phyloP scores from a whole-genome alignment of 1,139 yeast species.

The Pichiaceae sp. region DNA sequence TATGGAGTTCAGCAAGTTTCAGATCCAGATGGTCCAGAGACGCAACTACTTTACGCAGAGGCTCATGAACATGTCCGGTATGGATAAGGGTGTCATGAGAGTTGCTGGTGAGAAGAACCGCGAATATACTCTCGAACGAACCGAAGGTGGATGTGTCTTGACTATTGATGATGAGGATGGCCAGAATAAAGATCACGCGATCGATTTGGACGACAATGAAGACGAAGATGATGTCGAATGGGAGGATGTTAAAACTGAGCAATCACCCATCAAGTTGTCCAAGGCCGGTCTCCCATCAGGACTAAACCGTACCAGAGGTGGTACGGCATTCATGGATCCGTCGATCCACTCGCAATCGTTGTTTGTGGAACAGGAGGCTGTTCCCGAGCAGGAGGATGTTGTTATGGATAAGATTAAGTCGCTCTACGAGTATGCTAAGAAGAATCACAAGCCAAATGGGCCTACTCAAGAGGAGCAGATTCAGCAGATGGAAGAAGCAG shows the following conservation, averaged over 20 bases:
- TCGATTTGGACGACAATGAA: conserved; percentile 22
- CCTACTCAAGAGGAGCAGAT: conserved; percentile 9
- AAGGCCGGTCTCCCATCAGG: conserved; percentile 1
- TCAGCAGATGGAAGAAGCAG: conserved; percentile 22
- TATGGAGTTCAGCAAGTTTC: conserved; percentile 87
- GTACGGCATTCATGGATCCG: conserved; percentile 14
- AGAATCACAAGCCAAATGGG: conserved; percentile 7
- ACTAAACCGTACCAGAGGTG: not conserved
- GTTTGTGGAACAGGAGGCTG: conserved; percentile 10
- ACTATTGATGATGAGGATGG: conserved; percentile 37
- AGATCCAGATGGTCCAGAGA: conserved; percentile 85
- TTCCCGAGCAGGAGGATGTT: conserved; percentile 8
- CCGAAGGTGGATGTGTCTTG: conserved; percentile 82
- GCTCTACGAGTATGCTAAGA: conserved; percentile 22
- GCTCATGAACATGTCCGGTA: conserved; percentile 76
- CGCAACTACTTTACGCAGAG: conserved; percentile 85
- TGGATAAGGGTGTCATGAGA: conserved; percentile 58
- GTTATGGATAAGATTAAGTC: conserved; percentile 21
- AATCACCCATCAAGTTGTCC: not conserved
- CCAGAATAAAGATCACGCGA: conserved; percentile 27
- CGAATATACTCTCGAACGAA: conserved; percentile 67
- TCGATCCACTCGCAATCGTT: conserved; percentile 9
- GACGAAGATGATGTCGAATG: conserved; percentile 23
- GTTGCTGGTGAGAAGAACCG: conserved; percentile 82
- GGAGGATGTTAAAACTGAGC: conserved; percentile 14